Evolutionary conservation across 345 rosid species (phyloP).

Genomic region (Corchorus olitorius): DNA sequence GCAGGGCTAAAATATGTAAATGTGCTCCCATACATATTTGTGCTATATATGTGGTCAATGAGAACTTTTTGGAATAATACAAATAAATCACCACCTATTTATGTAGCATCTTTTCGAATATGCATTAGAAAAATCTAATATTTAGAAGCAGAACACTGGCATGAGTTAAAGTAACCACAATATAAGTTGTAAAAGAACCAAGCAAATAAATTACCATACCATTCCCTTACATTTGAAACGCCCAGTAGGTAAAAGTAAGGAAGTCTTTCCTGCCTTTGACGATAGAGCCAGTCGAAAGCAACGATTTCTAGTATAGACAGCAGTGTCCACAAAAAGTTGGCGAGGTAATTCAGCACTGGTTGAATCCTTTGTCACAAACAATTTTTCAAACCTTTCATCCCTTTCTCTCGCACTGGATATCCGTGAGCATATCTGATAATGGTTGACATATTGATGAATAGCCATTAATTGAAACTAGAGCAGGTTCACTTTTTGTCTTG

Average conservation of each 20-base stretch:
- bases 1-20: neutral
- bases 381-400: slow-evolving; percentile 50
- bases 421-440: slow-evolving; percentile 71
- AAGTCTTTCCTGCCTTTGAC: slow-evolving; percentile 90
- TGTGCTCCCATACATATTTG: neutral
- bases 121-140: neutral
- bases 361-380: slow-evolving; percentile 73
- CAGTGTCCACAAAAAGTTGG: slow-evolving; percentile 83
- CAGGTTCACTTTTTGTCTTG: slow-evolving; percentile 11
- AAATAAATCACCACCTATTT: neutral
- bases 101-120: neutral
- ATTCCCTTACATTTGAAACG: slow-evolving; percentile 78
- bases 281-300: slow-evolving; percentile 91
- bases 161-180: slow-evolving; percentile 5
- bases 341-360: slow-evolving; percentile 42
- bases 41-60: neutral
- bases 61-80: neutral
- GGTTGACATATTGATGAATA: slow-evolving; percentile 18
- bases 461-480: slow-evolving; percentile 11
- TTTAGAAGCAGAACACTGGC: neutral
- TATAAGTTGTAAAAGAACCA: neutral
- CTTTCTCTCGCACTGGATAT: slow-evolving; percentile 50
- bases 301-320: slow-evolving; percentile 92
- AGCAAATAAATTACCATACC: slow-evolving; percentile 52
- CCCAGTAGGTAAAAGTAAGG: slow-evolving; percentile 77